phyloP scores from a whole-genome alignment of 1,284 basidiomycete genomes.

The Pseudozyma sp. region DNA sequence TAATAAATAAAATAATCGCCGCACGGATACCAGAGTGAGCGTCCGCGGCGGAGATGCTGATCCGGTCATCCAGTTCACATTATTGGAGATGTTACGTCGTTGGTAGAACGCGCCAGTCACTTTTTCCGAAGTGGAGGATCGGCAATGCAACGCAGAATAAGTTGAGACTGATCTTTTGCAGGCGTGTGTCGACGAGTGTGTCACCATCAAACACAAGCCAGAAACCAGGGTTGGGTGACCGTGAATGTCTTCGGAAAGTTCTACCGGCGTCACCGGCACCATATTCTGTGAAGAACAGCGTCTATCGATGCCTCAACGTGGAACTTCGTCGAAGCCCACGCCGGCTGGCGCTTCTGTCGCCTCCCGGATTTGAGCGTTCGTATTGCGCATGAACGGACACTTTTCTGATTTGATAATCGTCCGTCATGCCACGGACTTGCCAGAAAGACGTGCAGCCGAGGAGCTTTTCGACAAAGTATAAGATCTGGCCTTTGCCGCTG shows the following conservation, averaged over 20 bases:
- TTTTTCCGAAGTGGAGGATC: slow-evolving; percentile 9
- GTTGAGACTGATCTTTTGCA: not conserved
- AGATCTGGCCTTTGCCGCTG: not conserved
- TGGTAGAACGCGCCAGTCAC: not conserved
- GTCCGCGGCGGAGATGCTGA: not conserved
- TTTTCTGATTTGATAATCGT: too few species aligned
- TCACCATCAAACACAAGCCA: slow-evolving; percentile 21
- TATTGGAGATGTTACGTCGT: not conserved
- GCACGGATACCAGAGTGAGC: too few species aligned
- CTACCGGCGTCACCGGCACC: not conserved
- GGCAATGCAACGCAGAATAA: slow-evolving; percentile 17
- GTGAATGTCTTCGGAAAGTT: not conserved
- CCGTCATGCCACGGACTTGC: too few species aligned
- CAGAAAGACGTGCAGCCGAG: too few species aligned
- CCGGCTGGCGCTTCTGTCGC: too few species aligned
- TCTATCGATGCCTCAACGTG: too few species aligned
- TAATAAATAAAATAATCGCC: too few species aligned
- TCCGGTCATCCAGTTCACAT: not conserved
- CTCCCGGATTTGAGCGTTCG: too few species aligned
- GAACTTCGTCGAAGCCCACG: too few species aligned
- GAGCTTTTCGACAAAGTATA: too few species aligned
- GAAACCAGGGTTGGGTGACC: not conserved
- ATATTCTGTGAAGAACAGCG: too few species aligned
- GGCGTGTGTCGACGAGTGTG: slow-evolving; percentile 24
- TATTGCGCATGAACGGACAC: too few species aligned